Base-by-base conservation (phyloP, 768 basidiomycete genomes). In the Thelephora ganbajun region DNA sequence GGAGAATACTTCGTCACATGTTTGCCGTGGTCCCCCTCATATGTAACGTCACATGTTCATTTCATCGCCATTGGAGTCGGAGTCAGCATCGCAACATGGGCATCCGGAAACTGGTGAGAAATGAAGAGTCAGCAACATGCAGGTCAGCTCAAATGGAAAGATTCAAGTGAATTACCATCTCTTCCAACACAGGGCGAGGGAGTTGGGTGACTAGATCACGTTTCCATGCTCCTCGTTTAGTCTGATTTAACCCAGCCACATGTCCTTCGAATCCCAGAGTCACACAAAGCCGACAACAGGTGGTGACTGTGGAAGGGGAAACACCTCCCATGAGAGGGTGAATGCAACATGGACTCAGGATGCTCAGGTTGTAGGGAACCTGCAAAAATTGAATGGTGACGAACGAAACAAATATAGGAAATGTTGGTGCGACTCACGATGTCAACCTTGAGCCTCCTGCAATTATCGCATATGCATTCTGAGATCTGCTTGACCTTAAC, bases 401-500 rank as follows among this genome's bases (percentile, higher is more conserved):
- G 83, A 70, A 69, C 84, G 79, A 87, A 89, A 86, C 83, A 83
- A 89, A 83, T 77, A 79, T 76, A 79, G 76, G 77, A 77, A 79
- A 69, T 63, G 68, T 69, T 77, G 74, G 69, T 69, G 58, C 69
- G 65, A 90, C 92, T 89, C 80, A 96, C 92, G 74, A 81, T 82
- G 69, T 97, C 90, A 54, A 86, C 89, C 74, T 96, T 97, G 56
- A 98, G 75, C 68, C 87, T 93, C 63, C 96, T 94, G 65, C 96
- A 99, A 62, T 94, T 93, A 56, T 94, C 88, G 72, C 96, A 99
- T 55, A 99, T 90, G 68, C 84, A 86, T 73, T 99, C 96, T 70
- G 97, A 67, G 61, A 99, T 96, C 75, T 99, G 98, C 75, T 99
- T 99, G 65, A 98, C 92, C 79, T 98, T 98, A 65, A 88, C 75